Base-by-base conservation (phyloP, 1,284 basidiomycete genomes). In the Cutaneotrichosporon cyanovorans region DNA sequence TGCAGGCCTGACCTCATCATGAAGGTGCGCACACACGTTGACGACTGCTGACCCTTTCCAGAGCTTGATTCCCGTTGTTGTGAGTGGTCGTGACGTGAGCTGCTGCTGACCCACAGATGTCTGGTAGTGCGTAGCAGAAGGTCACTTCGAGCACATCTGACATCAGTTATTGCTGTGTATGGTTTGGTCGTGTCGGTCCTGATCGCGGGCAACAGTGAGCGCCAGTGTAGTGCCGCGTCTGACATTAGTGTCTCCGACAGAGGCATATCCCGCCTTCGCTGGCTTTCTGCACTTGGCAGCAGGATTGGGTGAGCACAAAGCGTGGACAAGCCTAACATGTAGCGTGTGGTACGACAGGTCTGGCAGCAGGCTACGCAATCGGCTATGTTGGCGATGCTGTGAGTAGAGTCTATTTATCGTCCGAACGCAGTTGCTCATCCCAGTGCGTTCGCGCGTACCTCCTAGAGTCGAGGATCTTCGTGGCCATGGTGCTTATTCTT, bases 311-410 rank as follows among this genome's bases (percentile, higher is more conserved):
- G 38, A 31, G 63, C 51, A 12, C 18, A 3, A 20, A 18, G 19
- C 16, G 19, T 25, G 4, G 8, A 18, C 11, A 20, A n/a, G n/a
- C n/a, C 42, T 49, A 10, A 45, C 36, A 6, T 7, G 2, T 42
- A 52, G 50, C 54, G 2, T 56, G 54, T 37, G 54, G 54, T 6
- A 5, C 51, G 25, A 56, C 93, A 12, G 93, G 93, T 49, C 73
- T 98, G 38, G 86, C 91, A n/a, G 93, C 93, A 2, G 93, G 93
- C 7, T 93, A 91, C 66, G 91, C 93, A n/a, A 93, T 98, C 66
- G 93, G 93, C 25, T 81, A 85, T 53, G 89, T 97, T 21, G 93
- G 92, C 46, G 93, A 98, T 66, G 83, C 92, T 19, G 91, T 90
- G 60, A 53, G 84, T 66, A 9, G 1, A n/a, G 34, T 43, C 12